Conservation (phyloP, 331 rosid species). For the Acacia concinna region DNA sequence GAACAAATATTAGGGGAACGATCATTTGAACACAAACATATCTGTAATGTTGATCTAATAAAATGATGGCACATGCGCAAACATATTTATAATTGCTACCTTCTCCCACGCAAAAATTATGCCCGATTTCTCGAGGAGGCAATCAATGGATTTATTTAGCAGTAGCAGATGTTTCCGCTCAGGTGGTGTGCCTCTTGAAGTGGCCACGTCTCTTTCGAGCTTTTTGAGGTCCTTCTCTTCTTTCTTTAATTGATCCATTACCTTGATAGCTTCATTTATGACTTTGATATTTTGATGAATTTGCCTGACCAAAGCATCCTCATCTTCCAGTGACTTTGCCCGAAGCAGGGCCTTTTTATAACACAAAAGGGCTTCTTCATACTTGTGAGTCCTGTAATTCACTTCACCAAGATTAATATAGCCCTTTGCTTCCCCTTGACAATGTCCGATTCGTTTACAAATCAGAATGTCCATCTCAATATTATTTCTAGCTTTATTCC, state of each 20-base stretch:
- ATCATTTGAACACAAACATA: background rate
- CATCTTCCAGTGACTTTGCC: constrained; percentile 72
- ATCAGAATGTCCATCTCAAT: constrained; percentile 69
- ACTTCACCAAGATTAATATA: constrained; percentile 77
- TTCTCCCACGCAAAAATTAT: constrained; percentile 62
- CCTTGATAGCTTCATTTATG: constrained; percentile 50
- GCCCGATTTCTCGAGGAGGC: constrained; percentile 67
- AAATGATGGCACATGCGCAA: background rate
- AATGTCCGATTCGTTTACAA: constrained; percentile 70
- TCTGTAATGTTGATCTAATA: background rate
- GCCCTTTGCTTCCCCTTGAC: constrained; percentile 94
- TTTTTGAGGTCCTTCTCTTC: constrained; percentile 80
- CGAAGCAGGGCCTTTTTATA: constrained; percentile 62
- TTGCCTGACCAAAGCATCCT: constrained; percentile 66
- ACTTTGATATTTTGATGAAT: constrained; percentile 61
- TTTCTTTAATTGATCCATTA: constrained; percentile 54
- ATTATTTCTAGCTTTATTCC: constrained; percentile 66
- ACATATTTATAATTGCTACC: constrained; percentile 45
- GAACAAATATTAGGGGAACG: background rate
- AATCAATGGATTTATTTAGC: constrained; percentile 55
- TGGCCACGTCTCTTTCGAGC: constrained; percentile 56
- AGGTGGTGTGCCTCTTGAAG: constrained; percentile 58
- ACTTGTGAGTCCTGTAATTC: constrained; percentile 73
- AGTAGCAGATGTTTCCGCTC: constrained; percentile 66
- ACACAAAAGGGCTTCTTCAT: constrained; percentile 60